Conservation (phyloP, 148 eudicot species). For the Cornus controversa region DNA sequence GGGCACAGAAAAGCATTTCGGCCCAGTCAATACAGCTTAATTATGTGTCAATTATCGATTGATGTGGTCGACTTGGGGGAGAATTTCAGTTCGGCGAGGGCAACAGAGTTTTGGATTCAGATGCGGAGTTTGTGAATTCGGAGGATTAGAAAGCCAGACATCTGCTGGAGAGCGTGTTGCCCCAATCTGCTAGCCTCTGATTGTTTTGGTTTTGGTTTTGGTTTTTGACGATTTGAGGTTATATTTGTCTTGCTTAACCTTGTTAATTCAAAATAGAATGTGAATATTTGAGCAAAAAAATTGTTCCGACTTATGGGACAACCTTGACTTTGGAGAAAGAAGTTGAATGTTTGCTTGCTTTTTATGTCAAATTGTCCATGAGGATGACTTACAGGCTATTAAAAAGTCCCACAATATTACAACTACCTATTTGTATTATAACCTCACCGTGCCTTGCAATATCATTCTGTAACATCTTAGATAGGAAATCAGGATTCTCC, state of each 20-base stretch:
- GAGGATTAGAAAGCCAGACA: conserved; percentile 73
- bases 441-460: no score
- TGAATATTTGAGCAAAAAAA: neutral
- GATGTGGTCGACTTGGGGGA: conserved; percentile 61
- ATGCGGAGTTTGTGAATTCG: conserved; percentile 29
- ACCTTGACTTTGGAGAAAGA: no score
- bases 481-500: no score
- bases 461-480: no score
- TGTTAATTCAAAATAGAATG: neutral
- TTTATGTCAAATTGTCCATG: neutral
- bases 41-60: no score
- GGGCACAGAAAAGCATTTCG: no score
- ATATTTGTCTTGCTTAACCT: neutral
- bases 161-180: conserved; percentile 52
- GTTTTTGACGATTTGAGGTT: neutral
- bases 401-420: neutral
- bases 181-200: conserved; percentile 44
- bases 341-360: neutral
- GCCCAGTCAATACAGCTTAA: no score
- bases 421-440: no score
- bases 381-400: neutral
- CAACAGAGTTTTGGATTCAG: conserved; percentile 70
- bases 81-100: conserved; percentile 77
- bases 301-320: neutral
- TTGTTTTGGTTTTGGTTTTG: no score